phyloP scores from a whole-genome alignment of 208 protist genomes.

The Chromosphaera perkinsii region DNA sequence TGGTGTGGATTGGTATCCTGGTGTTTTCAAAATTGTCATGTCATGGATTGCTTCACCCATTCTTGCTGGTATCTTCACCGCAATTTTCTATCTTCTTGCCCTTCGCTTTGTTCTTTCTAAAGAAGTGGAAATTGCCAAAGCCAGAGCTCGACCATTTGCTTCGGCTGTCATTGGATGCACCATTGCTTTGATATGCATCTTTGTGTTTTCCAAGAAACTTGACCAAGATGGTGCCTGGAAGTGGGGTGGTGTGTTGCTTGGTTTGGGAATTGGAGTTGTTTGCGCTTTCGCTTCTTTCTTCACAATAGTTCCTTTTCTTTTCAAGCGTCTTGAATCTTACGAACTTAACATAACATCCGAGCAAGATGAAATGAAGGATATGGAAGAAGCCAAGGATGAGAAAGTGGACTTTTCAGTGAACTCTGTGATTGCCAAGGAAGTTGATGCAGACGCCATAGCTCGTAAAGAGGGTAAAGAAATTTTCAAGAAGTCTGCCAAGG shows the following conservation, averaged over 20 bases:
- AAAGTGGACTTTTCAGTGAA: background rate
- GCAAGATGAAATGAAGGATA: too few relatives aligned
- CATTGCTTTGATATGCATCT: conserved; percentile 18
- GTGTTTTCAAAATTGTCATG: conserved; percentile 28
- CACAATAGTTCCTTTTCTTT: too few relatives aligned
- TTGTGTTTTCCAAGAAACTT: conserved; percentile 33
- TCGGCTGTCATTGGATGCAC: too few relatives aligned
- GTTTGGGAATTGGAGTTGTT: background rate
- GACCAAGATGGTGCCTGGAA: conserved; percentile 14
- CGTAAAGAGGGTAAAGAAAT: background rate
- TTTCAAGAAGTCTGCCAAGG: conserved; percentile 6
- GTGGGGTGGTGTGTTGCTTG: conserved; percentile 6
- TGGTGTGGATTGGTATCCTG: conserved; percentile 18
- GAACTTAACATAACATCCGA: too few relatives aligned
- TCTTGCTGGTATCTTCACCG: conserved; percentile 25
- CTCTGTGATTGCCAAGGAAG: background rate
- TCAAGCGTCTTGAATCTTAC: too few relatives aligned
- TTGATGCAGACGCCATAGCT: conserved; percentile 5
- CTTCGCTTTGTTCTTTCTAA: conserved; percentile 8
- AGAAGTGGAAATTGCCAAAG: too few relatives aligned
- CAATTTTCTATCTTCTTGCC: conserved; percentile 20
- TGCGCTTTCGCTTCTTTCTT: too few relatives aligned
- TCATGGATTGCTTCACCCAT: conserved; percentile 39
- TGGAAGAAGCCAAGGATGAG: too few relatives aligned
- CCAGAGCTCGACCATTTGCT: too few relatives aligned